Conservation (phyloP, 129 eudicot genomes). For the Tagetes erecta region DNA sequence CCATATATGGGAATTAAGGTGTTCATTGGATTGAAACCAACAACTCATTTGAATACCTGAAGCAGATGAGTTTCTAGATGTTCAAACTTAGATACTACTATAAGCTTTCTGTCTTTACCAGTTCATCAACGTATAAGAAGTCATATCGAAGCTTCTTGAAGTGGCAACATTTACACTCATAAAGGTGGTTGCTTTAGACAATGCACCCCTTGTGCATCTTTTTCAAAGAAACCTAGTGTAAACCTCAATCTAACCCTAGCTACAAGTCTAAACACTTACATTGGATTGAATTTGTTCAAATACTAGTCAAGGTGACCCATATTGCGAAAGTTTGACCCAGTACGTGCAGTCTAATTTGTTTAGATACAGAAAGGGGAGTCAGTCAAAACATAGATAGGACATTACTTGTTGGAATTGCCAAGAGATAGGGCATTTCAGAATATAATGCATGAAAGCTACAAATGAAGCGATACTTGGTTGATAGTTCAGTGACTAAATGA, state of each 20-base stretch:
- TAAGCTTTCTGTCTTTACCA: neutral
- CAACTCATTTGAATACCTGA: neutral
- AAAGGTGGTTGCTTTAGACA: neutral
- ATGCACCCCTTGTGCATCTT: neutral
- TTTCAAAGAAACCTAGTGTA: neutral
- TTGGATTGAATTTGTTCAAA: neutral
- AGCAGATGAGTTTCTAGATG: neutral
- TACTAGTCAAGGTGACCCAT: no score
- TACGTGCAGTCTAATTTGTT: no score
- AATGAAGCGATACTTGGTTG: no score
- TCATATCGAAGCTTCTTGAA: neutral
- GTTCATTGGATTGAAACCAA: neutral
- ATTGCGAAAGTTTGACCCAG: no score
- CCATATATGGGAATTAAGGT: neutral
- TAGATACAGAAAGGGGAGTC: no score
- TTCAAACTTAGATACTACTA: neutral
- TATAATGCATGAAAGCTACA: no score
- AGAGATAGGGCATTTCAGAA: no score
- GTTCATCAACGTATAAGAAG: neutral
- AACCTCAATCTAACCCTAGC: neutral
- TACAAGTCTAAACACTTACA: neutral
- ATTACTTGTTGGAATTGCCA: no score
- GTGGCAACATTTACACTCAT: neutral
- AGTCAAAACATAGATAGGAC: no score
- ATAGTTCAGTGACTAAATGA: no score